Percentiles rank a stretch among this genome's conserved stretches.
Conservation (phyloP, 2,329 filamentous ascomycete species). For the Epichloe glyceriae region DNA sequence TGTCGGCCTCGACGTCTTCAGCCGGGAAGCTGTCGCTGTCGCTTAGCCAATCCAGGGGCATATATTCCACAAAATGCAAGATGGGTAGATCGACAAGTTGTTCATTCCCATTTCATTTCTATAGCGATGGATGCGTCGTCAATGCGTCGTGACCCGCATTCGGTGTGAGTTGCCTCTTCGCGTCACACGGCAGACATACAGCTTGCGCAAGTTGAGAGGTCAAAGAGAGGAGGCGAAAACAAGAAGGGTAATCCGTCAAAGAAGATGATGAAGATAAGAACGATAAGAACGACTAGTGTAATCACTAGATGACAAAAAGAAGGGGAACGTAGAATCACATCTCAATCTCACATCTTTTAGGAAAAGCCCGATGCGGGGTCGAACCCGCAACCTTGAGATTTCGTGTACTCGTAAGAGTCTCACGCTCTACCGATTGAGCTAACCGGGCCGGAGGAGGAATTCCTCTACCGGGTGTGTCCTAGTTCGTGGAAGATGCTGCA, state of each 20-base stretch:
- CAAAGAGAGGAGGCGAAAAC: too few species aligned
- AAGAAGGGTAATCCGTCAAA: not conserved
- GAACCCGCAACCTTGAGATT: conserved; percentile 42
- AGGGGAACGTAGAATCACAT: not conserved
- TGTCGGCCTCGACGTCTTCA: too few species aligned
- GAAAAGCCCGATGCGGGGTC: conserved; percentile 26
- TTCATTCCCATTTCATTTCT: too few species aligned
- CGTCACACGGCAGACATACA: not conserved
- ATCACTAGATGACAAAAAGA: not conserved
- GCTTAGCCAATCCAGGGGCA: not conserved
- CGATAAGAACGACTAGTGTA: not conserved
- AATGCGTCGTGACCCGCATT: too few species aligned
- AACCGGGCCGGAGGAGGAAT: conserved; percentile 17
- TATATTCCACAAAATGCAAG: not conserved
- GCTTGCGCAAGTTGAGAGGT: not conserved
- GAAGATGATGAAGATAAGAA: not conserved
- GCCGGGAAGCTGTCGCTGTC: too few species aligned
- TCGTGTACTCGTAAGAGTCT: conserved; percentile 42
- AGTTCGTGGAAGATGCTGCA: rapidly evolving
- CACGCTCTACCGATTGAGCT: conserved; percentile 48
- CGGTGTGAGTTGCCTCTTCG: too few species aligned
- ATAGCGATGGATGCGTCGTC: too few species aligned
- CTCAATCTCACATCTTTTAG: not conserved
- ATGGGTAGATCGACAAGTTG: not conserved
- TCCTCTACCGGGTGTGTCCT: not conserved